Percentiles rank a stretch among this genome's conserved stretches.
These are phyloP conservation scores for Coemansia sp. DNA, from an alignment of 192 early-diverging fungal species.

Conservation along the genomic window DNA sequence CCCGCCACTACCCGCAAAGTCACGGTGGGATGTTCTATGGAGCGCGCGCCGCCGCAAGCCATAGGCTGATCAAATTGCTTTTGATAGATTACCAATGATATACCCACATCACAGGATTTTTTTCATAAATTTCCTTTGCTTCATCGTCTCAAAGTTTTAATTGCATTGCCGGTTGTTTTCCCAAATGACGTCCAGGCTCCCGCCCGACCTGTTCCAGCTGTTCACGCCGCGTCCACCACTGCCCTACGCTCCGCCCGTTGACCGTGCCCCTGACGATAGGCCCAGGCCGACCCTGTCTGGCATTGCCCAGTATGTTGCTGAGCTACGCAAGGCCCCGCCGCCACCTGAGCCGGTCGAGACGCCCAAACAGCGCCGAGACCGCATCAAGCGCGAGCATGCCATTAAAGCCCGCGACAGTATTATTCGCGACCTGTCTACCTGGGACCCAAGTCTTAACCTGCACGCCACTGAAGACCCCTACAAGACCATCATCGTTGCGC, in stretches of 20 bases:
- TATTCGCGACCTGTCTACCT: slow-evolving; percentile 27
- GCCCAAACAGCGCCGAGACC: slow-evolving; percentile 34
- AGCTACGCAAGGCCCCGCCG: slow-evolving; percentile 12
- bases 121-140: background rate
- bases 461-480: slow-evolving; percentile 81
- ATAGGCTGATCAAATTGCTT: too few species aligned
- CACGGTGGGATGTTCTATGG: slow-evolving; percentile 47
- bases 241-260: slow-evolving; percentile 16
- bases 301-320: slow-evolving; percentile 25
- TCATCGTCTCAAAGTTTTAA: background rate
- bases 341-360: slow-evolving; percentile 24
- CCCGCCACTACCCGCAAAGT: slow-evolving; percentile 11
- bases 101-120: background rate
- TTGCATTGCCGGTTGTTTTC: too few species aligned
- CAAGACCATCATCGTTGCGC: slow-evolving; percentile 86
- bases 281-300: slow-evolving; percentile 30
- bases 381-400: slow-evolving; percentile 33
- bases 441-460: slow-evolving; percentile 57
- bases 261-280: slow-evolving; percentile 26
- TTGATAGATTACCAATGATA: background rate
- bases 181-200: slow-evolving; percentile 45
- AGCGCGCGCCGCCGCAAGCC: slow-evolving; percentile 36
- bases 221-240: slow-evolving; percentile 48
- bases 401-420: slow-evolving; percentile 31
- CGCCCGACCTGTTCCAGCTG: slow-evolving; percentile 41